These are phyloP conservation scores for Termitomyces sp. DNA, from an alignment of 768 basidiomycete genomes.

Conservation along the genomic window DNA sequence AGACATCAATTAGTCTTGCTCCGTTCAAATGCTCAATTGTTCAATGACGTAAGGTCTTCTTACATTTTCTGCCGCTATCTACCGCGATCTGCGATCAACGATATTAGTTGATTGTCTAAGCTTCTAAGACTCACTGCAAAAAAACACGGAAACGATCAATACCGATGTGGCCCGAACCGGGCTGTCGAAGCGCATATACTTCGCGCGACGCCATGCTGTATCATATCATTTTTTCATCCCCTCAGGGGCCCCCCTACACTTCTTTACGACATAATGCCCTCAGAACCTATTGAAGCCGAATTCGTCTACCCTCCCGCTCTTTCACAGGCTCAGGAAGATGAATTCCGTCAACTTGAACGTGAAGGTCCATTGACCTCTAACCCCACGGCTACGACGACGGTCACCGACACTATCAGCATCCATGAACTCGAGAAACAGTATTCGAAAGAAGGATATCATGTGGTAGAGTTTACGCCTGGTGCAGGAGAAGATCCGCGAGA, in stretches of 20 bases:
- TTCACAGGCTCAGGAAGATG: slow-evolving; percentile 6
- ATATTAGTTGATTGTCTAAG: no score
- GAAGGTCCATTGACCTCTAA: slow-evolving; percentile 4
- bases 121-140: not conserved
- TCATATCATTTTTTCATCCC: not conserved
- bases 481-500: slow-evolving; percentile 10
- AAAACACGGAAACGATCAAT: slow-evolving; percentile 1
- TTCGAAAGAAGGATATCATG: not conserved
- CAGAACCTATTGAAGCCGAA: slow-evolving; percentile 10
- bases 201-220: not conserved
- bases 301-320: slow-evolving; percentile 6
- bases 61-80: not conserved
- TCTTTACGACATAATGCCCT: slow-evolving; percentile 1
- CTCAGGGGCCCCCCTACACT: not conserved
- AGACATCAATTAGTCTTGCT: not conserved
- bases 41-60: not conserved
- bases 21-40: not conserved
- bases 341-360: slow-evolving; percentile 5
- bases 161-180: not conserved
- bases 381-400: not conserved
- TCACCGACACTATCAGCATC: slow-evolving; percentile 2
- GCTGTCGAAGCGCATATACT: not conserved
- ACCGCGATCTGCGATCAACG: not conserved
- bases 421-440: slow-evolving; percentile 7
- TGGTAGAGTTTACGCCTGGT: slow-evolving; percentile 7